Evolutionary conservation across 495 filamentous ascomycete species (phyloP), one percentile per base, ranked within the genome.

Genomic region (Penicillium cataractarum): DNA sequence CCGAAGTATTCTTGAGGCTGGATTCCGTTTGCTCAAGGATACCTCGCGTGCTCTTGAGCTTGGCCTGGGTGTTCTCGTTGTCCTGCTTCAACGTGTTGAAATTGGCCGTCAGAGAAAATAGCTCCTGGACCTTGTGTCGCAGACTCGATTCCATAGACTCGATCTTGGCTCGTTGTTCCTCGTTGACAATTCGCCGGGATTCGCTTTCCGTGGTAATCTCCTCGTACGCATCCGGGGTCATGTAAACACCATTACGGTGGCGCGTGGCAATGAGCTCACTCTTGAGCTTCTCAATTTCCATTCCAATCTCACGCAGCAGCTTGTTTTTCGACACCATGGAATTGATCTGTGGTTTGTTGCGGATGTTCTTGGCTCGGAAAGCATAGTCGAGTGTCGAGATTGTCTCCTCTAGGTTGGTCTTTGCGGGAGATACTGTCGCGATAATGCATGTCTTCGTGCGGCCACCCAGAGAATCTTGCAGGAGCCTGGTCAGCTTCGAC

Each of bases 381-480:
- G 95, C 96, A 71, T 99, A 99, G 72, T 99, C 95, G 3, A 99
- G 82, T 0, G 96, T 98, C 2, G 94, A 97, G 54, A 98, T 97
- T 0, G 95, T 99, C 73, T 99, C 95, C 68, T 99, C 95, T 15
- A 98, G 82, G 68, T 97, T 99, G 77, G 87, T 93, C 71, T 92
- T 93, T 6, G 93, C 91, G 7, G 96, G 93, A 1, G 95, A 97
- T 48, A 99, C 85, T 0, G 96, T 99, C 4, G 95, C 96, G 67
- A 99, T 97, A 65, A 99, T 99, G 77, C 95, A 98, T 4, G 95
- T 99, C 73, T 98, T 99, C 9, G 95, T 99, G 51, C 88, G 87
- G 12, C 95, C 95, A 50, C 95, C 95, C 0, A 99, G 84, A 15
- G 95, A 99, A 69, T 99, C 96, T 87, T 98, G 95, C 52, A 99